Evolutionary conservation across 306 rosid genomes (phyloP).

Genomic region (Chamaecrista fasciculata): DNA sequence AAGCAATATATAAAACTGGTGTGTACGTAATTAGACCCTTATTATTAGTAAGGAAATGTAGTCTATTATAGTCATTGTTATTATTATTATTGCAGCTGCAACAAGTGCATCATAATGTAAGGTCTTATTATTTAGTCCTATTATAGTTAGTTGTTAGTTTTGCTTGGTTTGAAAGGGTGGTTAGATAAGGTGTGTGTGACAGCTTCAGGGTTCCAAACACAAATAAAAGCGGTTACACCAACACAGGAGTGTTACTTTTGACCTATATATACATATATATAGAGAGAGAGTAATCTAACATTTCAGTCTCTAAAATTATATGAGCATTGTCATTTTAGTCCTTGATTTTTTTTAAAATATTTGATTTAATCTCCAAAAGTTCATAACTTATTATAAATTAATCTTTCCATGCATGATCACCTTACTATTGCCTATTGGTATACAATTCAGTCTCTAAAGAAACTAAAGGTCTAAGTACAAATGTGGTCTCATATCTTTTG

Average conservation of each 20-base stretch:
- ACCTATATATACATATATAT: conserved; percentile 53
- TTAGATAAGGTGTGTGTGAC: conserved; percentile 40
- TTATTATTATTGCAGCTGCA: neutral
- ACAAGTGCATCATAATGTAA: conserved; percentile 23
- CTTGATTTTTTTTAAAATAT: too few relatives aligned
- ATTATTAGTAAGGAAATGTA: conserved; percentile 39
- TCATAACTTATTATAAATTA: too few relatives aligned
- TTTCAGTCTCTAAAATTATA: too few relatives aligned
- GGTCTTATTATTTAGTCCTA: conserved; percentile 27
- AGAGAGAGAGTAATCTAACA: too few relatives aligned
- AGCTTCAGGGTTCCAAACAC: conserved; percentile 42
- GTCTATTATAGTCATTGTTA: neutral
- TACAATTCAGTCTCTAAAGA: too few relatives aligned
- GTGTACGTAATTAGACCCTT: conserved; percentile 41
- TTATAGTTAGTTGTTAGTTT: conserved; percentile 34
- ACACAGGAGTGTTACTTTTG: conserved; percentile 63
- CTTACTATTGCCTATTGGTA: too few relatives aligned
- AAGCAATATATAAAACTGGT: too few relatives aligned
- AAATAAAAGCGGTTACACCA: conserved; percentile 65
- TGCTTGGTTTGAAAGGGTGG: conserved; percentile 61
- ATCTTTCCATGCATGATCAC: too few relatives aligned
- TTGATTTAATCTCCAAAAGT: too few relatives aligned
- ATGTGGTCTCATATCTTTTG: too few relatives aligned
- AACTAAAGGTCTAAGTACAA: too few relatives aligned
- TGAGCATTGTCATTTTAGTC: too few relatives aligned